Conservation (phyloP, 2,329 filamentous ascomycete species). For the Colletotrichum sp. region DNA sequence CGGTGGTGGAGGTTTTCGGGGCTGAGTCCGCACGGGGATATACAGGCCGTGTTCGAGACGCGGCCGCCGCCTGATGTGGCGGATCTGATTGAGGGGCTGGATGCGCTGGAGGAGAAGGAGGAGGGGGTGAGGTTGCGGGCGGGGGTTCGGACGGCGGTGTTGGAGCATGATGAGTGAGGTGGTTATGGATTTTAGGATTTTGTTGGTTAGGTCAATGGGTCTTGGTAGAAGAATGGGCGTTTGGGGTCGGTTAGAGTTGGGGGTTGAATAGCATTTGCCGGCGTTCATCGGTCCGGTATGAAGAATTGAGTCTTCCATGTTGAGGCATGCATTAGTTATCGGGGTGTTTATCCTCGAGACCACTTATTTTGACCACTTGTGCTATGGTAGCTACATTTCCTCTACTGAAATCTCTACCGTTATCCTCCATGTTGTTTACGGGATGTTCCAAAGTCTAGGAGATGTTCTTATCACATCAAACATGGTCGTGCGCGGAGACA, state of each 20-base stretch:
- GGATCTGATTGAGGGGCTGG: slow-evolving; percentile 32
- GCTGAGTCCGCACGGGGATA: slow-evolving; percentile 62
- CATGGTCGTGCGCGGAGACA: not conserved
- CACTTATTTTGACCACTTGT: not conserved
- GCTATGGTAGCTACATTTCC: too few species aligned
- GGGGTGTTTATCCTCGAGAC: too few species aligned
- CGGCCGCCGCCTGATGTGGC: slow-evolving; percentile 54
- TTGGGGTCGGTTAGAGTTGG: not conserved
- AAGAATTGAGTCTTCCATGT: not conserved
- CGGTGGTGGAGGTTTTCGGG: slow-evolving; percentile 29
- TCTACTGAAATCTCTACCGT: too few species aligned
- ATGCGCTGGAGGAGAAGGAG: slow-evolving; percentile 2
- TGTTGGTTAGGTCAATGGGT: not conserved
- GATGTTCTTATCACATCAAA: too few species aligned
- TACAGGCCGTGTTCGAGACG: slow-evolving; percentile 65
- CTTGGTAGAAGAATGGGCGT: not conserved
- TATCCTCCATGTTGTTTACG: not conserved
- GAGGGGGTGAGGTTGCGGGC: not conserved
- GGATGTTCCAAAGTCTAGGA: not conserved
- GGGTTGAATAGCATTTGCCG: not conserved
- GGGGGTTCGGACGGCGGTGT: not conserved
- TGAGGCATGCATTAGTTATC: not conserved
- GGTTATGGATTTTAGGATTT: not conserved
- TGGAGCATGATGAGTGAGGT: slow-evolving; percentile 3
- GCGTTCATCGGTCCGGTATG: not conserved